phyloP scores from a whole-genome alignment of 2,329 filamentous ascomycete species.

The Exutisphaerella laricina region DNA sequence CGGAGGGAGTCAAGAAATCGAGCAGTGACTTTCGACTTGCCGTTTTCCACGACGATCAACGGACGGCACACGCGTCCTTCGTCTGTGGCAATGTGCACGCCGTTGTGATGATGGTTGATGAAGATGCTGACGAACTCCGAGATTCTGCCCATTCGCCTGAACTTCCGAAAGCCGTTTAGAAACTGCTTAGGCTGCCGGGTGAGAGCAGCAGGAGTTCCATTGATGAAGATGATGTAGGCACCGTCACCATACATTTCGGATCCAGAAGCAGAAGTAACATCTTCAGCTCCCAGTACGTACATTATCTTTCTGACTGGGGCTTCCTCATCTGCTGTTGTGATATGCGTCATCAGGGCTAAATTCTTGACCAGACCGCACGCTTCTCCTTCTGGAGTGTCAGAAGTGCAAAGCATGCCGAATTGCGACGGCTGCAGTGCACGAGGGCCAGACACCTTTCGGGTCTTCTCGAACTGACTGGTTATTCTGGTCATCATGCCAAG shows the following conservation, averaged over 20 bases:
- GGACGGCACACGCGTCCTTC: conserved; percentile 95
- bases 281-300: conserved; percentile 77
- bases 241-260: conserved; percentile 80
- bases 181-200: conserved; percentile 84
- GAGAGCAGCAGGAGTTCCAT: conserved; percentile 86
- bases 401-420: conserved; percentile 96
- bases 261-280: conserved; percentile 74
- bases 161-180: conserved; percentile 73
- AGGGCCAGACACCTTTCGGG: conserved; percentile 89
- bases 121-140: conserved; percentile 75
- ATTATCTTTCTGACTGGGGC: conserved; percentile 81
- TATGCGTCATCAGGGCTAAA: conserved; percentile 96
- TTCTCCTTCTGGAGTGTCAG: conserved; percentile 97
- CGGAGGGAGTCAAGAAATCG: conserved; percentile 77
- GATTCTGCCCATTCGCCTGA: conserved; percentile 83
- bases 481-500: conserved; percentile 99
- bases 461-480: conserved; percentile 98
- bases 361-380: conserved; percentile 98
- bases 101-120: conserved; percentile 22
- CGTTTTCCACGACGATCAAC: conserved; percentile 89
- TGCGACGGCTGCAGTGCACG: conserved; percentile 95
- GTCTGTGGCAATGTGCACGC: conserved; percentile 70
- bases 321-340: conserved; percentile 94
- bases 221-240: conserved; percentile 86
- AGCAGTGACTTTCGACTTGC: conserved; percentile 70